phyloP scores from a whole-genome alignment of 441 rosid genomes.

The Adansonia gregorii region DNA sequence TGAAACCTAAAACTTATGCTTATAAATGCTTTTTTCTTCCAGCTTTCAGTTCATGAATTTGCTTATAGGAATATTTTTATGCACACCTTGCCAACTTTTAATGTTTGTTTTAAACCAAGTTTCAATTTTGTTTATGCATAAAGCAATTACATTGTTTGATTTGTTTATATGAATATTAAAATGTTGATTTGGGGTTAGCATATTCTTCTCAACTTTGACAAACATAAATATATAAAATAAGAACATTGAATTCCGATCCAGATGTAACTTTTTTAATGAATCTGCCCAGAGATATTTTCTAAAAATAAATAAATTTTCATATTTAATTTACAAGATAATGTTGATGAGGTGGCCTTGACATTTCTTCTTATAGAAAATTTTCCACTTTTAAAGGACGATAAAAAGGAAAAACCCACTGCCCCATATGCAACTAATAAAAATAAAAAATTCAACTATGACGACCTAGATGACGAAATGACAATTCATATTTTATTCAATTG shows the following conservation, averaged over 20 bases:
- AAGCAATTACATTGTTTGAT: background rate
- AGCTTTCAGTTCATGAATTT: background rate
- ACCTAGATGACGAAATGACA: constrained; percentile 45
- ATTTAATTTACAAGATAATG: background rate
- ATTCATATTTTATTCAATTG: constrained; percentile 22
- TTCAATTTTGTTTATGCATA: background rate
- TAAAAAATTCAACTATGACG: constrained; percentile 40
- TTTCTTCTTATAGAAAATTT: constrained; percentile 1
- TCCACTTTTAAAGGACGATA: background rate
- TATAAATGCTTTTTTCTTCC: background rate
- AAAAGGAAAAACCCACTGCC: background rate
- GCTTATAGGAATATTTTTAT: too few relatives aligned
- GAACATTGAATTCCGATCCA: background rate
- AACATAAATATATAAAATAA: background rate
- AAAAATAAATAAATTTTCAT: background rate
- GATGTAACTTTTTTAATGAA: background rate
- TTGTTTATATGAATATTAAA: background rate
- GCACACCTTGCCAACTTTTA: background rate
- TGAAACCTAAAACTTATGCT: constrained; percentile 8
- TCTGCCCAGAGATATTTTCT: background rate
- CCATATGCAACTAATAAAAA: background rate
- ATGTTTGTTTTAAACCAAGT: background rate
- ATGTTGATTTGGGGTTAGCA: background rate
- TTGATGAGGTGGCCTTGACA: constrained; percentile 16
- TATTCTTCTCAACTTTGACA: constrained; percentile 8